Percentiles rank a stretch among this genome's conserved stretches.
Evolutionary conservation across 2,329 filamentous ascomycete species (phyloP).

Genomic region (Phyllosticta paracitricarpa): DNA sequence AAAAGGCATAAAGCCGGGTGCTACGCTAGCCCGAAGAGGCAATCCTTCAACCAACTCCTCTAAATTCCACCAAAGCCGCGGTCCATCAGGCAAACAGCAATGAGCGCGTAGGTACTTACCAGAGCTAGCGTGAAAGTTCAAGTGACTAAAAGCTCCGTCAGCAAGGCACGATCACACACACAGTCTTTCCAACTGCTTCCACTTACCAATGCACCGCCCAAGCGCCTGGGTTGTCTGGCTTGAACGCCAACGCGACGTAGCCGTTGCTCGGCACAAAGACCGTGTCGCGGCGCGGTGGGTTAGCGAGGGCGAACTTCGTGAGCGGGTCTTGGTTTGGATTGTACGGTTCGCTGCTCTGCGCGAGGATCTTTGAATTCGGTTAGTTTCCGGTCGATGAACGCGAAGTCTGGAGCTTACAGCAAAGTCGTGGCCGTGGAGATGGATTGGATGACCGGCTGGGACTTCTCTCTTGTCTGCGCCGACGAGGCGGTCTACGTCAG

Average conservation of each 20-base stretch:
- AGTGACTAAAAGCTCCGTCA: constrained; percentile 14
- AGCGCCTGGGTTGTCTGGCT: constrained; percentile 27
- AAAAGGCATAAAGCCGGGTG: neutral
- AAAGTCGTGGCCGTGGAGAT: constrained; percentile 18
- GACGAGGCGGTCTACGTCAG: constrained; percentile 4
- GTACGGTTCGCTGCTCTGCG: constrained; percentile 24
- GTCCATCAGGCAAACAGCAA: neutral
- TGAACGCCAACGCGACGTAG: constrained; percentile 25
- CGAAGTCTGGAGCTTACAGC: constrained; percentile 13
- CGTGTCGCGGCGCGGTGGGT: constrained; percentile 25
- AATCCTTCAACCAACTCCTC: neutral
- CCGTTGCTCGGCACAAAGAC: constrained; percentile 23
- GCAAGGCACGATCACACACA: too few species aligned
- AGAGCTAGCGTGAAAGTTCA: constrained; percentile 27
- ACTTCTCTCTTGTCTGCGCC: constrained; percentile 6
- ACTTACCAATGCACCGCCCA: constrained; percentile 27
- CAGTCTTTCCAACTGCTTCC: too few species aligned
- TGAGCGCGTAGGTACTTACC: neutral
- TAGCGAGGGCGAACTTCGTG: constrained; percentile 30
- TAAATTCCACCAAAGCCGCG: neutral
- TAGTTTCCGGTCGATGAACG: too few species aligned
- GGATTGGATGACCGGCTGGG: constrained; percentile 21
- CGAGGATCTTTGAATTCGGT: constrained; percentile 10
- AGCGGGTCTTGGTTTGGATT: constrained; percentile 32
- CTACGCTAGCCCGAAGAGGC: neutral